Percentiles rank a stretch among this genome's conserved stretches.
These are phyloP conservation scores for Afroboletus lepidellus DNA, from an alignment of 1,284 basidiomycete genomes.

Conservation along the genomic window DNA sequence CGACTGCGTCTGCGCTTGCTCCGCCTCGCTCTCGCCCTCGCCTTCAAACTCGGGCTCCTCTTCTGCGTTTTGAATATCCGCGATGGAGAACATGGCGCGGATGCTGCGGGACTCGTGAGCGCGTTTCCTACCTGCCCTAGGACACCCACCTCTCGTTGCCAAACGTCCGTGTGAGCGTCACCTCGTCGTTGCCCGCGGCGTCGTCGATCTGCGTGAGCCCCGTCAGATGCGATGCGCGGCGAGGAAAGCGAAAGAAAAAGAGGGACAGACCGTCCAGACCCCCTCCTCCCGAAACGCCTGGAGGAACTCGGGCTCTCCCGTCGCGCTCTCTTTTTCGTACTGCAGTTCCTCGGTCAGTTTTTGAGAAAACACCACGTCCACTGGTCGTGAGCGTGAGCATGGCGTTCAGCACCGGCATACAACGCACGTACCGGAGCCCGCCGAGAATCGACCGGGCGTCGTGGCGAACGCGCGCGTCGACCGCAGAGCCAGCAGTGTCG, in stretches of 20 bases:
- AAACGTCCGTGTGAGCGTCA: slow-evolving; percentile 79
- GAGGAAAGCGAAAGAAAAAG: no score
- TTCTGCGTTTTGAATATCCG: slow-evolving; percentile 59
- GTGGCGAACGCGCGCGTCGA: slow-evolving; percentile 55
- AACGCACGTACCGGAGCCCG: slow-evolving; percentile 57
- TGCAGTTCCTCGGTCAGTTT: slow-evolving; percentile 83
- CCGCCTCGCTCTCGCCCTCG: slow-evolving; percentile 35
- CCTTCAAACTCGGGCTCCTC: slow-evolving; percentile 46
- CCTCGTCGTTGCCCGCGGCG: slow-evolving; percentile 75
- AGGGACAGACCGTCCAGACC: slow-evolving; percentile 63
- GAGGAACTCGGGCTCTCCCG: slow-evolving; percentile 73
- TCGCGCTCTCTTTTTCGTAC: slow-evolving; percentile 75
- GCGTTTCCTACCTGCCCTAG: neutral
- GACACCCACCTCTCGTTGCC: slow-evolving; percentile 85
- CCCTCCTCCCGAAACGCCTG: slow-evolving; percentile 72
- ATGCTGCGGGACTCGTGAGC: slow-evolving; percentile 39
- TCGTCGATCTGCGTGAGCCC: slow-evolving; percentile 62
- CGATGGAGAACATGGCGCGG: slow-evolving; percentile 81
- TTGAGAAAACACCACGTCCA: slow-evolving; percentile 70
- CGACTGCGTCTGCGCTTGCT: slow-evolving; percentile 39
- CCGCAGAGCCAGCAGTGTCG: slow-evolving; percentile 19
- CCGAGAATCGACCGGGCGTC: slow-evolving; percentile 52
- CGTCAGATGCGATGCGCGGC: neutral
- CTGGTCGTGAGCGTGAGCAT: slow-evolving; percentile 35
- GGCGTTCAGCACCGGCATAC: neutral